These are phyloP conservation scores for Nothophytophthora sp. DNA, from an alignment of 352 stramenopile genomes.

Conservation along the genomic window DNA sequence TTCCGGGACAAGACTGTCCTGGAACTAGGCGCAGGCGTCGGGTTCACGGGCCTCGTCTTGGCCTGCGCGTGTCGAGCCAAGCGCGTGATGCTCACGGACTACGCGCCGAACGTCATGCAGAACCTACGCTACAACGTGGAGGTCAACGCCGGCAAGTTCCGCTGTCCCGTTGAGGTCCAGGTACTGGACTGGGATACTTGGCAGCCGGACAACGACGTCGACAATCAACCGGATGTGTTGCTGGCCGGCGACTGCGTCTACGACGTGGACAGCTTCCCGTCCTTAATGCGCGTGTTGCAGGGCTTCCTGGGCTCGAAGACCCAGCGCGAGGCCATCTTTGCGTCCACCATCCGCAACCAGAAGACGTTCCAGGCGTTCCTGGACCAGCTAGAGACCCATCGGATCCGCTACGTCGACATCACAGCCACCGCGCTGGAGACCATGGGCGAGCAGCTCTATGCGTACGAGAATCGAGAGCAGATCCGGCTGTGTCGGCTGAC, in stretches of 20 bases:
- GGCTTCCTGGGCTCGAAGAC: constrained; percentile 39
- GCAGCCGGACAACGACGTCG: constrained; percentile 33
- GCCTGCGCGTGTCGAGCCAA: constrained; percentile 37
- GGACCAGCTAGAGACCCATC: constrained; percentile 46
- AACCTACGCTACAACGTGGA: constrained; percentile 85
- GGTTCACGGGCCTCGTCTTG: constrained; percentile 67
- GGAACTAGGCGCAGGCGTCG: constrained; percentile 73
- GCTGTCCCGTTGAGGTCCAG: constrained; percentile 55
- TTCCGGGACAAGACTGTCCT: constrained; percentile 60
- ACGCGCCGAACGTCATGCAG: constrained; percentile 80
- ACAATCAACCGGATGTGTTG: constrained; percentile 47
- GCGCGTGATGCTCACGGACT: constrained; percentile 69
- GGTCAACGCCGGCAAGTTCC: constrained; percentile 51
- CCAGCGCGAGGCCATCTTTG: constrained; percentile 65
- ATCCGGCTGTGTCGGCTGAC: constrained; percentile 70
- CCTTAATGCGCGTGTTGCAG: constrained; percentile 57
- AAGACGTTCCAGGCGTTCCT: constrained; percentile 78
- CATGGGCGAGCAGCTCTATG: constrained; percentile 49
- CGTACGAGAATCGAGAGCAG: constrained; percentile 65
- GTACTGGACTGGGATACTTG: constrained; percentile 76
- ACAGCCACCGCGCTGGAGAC: constrained; percentile 35
- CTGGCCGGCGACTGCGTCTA: constrained; percentile 82
- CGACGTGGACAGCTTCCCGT: constrained; percentile 63
- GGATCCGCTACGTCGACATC: constrained; percentile 71
- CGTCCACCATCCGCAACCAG: constrained; percentile 75